Conservation (phyloP, 2,329 filamentous ascomycete species). For the Fusarium sp. region DNA sequence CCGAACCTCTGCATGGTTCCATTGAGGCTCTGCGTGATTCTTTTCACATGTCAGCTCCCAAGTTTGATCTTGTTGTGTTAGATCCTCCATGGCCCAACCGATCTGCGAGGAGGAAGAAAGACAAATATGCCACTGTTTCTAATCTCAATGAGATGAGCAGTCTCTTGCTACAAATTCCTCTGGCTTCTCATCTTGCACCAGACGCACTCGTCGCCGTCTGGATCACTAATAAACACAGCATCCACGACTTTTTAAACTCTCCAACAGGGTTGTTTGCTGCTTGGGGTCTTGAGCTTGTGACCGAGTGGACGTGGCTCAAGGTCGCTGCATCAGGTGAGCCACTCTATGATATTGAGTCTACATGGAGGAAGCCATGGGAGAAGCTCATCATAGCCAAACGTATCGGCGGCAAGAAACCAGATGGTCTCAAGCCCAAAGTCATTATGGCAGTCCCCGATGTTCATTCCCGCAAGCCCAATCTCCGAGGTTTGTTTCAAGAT, state of each 20-base stretch:
- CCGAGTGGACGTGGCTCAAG: slow-evolving; percentile 87
- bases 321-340: slow-evolving; percentile 75
- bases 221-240: slow-evolving; percentile 79
- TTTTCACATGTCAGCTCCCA: slow-evolving; percentile 60
- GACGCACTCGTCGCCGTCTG: slow-evolving; percentile 77
- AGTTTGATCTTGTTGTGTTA: slow-evolving; percentile 77
- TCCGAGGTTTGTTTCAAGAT: slow-evolving; percentile 71
- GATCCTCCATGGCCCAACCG: slow-evolving; percentile 88
- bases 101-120: slow-evolving; percentile 73
- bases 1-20: slow-evolving; percentile 63
- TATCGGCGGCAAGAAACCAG: slow-evolving; percentile 48
- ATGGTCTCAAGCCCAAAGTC: slow-evolving; percentile 61
- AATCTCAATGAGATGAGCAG: slow-evolving; percentile 61
- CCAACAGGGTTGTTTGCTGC: slow-evolving; percentile 70
- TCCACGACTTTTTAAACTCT: slow-evolving; percentile 67
- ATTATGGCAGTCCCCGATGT: slow-evolving; percentile 79
- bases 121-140: slow-evolving; percentile 63
- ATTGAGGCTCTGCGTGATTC: slow-evolving; percentile 57
- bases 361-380: slow-evolving; percentile 83
- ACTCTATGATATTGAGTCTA: slow-evolving; percentile 69
- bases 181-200: slow-evolving; percentile 66
- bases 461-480: slow-evolving; percentile 83
- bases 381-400: slow-evolving; percentile 73
- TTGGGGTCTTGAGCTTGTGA: slow-evolving; percentile 75
- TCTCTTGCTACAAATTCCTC: slow-evolving; percentile 68